Evolutionary conservation across 805 yeast species (phyloP).

Genomic region (Priceomyces medius): DNA sequence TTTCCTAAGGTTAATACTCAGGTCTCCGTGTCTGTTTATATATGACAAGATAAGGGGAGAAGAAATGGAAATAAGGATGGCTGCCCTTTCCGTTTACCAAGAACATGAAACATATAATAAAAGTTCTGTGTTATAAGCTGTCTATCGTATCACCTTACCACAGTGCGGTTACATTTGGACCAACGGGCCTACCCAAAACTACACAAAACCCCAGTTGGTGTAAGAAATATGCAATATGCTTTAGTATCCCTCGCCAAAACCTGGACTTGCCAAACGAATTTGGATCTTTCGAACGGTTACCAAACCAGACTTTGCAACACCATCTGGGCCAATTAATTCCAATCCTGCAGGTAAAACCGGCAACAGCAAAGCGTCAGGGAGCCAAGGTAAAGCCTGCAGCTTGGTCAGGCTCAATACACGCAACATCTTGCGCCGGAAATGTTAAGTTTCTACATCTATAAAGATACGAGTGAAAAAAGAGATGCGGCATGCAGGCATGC

Average conservation of each 20-base stretch:
- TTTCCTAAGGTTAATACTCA: background rate
- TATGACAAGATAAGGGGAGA: background rate
- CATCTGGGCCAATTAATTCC: background rate
- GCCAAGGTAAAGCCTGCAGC: background rate
- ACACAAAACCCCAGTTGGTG: background rate
- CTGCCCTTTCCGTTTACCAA: conserved; percentile 4
- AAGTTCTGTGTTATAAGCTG: conserved; percentile 1
- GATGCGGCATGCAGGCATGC: background rate
- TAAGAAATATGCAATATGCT: background rate
- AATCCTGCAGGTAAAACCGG: no score
- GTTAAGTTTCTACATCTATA: background rate
- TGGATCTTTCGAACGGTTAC: background rate
- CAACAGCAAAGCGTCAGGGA: no score
- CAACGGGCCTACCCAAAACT: background rate
- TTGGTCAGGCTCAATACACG: background rate
- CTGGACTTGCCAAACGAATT: background rate
- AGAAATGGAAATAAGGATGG: conserved; percentile 1
- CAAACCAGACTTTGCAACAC: background rate
- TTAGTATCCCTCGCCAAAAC: background rate
- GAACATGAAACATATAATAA: conserved; percentile 5
- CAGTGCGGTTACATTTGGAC: background rate
- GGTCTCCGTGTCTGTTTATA: background rate
- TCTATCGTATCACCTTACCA: conserved; percentile 2
- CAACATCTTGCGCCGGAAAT: background rate
- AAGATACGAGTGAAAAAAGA: background rate